A percentile compares a stretch with the other conserved stretches of the same genome.
Evolutionary conservation across 768 basidiomycete species (phyloP).

Genomic region (Dentipellis fragilis): DNA sequence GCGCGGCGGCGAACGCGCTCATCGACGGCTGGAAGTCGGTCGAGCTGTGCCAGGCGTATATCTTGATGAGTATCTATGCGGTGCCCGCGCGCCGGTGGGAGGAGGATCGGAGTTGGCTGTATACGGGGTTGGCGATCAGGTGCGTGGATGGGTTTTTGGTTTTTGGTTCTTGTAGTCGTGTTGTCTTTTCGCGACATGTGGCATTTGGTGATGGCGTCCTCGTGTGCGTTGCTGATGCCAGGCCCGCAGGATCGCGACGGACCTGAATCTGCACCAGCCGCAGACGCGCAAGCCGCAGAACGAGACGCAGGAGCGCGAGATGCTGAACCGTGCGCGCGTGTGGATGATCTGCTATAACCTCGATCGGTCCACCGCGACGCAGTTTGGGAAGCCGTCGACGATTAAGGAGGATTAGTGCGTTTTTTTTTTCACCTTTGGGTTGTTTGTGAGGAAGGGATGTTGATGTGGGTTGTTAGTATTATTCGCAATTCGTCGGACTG

Average conservation of each 20-base stretch:
- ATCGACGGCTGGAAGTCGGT: conserved; percentile 72
- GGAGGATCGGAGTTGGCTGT: conserved; percentile 85
- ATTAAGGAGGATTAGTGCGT: conserved; percentile 67
- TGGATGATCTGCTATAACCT: conserved; percentile 91
- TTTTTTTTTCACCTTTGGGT: conserved; percentile 22
- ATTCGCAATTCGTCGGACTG: conserved; percentile 8
- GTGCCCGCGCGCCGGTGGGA: conserved; percentile 75
- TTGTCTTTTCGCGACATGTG: conserved; percentile 16
- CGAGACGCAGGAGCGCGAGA: conserved; percentile 74
- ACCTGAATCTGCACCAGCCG: conserved; percentile 80
- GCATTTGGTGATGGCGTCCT: background rate
- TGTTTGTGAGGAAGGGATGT: background rate
- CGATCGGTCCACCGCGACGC: conserved; percentile 79
- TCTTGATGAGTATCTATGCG: conserved; percentile 67
- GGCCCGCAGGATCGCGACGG: conserved; percentile 75
- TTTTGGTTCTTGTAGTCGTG: too few species aligned
- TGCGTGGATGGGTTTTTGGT: too few species aligned
- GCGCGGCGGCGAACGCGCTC: conserved; percentile 68
- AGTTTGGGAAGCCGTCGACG: conserved; percentile 83
- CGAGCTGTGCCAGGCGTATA: conserved; percentile 79
- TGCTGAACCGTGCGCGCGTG: conserved; percentile 80
- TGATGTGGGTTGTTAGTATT: conserved; percentile 2
- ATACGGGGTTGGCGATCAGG: conserved; percentile 84
- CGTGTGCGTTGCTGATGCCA: too few species aligned
- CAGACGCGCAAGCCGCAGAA: conserved; percentile 63